These are phyloP conservation scores for Lyophyllum atratum DNA, from an alignment of 768 basidiomycete species.

Conservation along the genomic window DNA sequence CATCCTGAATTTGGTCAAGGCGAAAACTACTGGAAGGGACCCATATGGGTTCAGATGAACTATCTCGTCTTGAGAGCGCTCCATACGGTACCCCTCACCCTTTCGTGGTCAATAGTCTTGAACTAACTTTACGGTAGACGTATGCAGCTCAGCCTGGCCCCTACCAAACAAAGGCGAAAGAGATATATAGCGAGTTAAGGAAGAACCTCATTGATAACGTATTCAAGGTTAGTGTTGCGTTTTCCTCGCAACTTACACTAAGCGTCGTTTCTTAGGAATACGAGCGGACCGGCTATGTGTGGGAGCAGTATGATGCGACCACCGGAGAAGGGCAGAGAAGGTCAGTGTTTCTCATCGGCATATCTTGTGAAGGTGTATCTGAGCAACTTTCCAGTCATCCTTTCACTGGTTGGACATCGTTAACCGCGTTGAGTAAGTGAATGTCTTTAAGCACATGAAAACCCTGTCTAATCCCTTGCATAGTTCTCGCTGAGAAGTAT, in stretches of 20 bases:
- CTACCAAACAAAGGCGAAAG: slow-evolving; percentile 67
- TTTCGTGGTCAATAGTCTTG: background rate
- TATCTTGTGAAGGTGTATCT: background rate
- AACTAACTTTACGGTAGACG: slow-evolving; percentile 43
- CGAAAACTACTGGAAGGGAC: slow-evolving; percentile 97
- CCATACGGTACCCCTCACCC: slow-evolving; percentile 55
- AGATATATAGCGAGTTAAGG: slow-evolving; percentile 81
- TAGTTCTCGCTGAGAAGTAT: slow-evolving; percentile 34
- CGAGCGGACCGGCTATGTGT: slow-evolving; percentile 89
- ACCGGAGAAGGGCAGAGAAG: slow-evolving; percentile 87
- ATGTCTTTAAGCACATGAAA: background rate
- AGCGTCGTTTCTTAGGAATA: slow-evolving; percentile 63
- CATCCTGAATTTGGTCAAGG: slow-evolving; percentile 90
- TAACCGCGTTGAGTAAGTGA: slow-evolving; percentile 82
- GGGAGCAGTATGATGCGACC: slow-evolving; percentile 93
- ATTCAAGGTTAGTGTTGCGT: slow-evolving; percentile 41
- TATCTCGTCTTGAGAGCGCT: slow-evolving; percentile 83
- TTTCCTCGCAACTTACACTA: background rate
- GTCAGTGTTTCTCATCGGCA: slow-evolving; percentile 39
- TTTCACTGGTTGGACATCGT: slow-evolving; percentile 96
- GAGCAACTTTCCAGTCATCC: slow-evolving; percentile 64
- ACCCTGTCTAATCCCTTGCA: background rate
- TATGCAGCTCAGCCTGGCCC: slow-evolving; percentile 85
- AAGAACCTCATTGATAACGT: slow-evolving; percentile 87
- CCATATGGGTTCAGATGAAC: slow-evolving; percentile 98